These are phyloP conservation scores for Pyrenochaeta sp. DNA, from an alignment of 2,329 filamentous ascomycete genomes.

Conservation along the genomic window DNA sequence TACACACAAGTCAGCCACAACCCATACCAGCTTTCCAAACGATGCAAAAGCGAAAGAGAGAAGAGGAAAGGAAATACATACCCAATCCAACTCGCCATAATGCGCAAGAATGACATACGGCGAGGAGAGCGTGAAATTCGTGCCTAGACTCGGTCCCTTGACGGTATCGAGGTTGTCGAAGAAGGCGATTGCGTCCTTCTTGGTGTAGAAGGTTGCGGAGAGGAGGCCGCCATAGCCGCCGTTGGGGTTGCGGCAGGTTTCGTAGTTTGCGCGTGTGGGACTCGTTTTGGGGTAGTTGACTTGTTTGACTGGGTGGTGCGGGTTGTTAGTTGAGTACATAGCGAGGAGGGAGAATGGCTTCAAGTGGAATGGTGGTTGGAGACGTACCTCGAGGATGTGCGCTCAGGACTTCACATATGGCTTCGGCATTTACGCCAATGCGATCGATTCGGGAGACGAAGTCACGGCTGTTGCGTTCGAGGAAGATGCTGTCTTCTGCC, in stretches of 20 bases:
- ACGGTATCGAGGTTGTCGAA: slow-evolving; percentile 86
- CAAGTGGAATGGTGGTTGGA: neutral
- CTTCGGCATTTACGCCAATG: slow-evolving; percentile 85
- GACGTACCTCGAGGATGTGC: slow-evolving; percentile 60
- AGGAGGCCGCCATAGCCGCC: slow-evolving; percentile 92
- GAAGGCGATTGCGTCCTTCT: slow-evolving; percentile 76
- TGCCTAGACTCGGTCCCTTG: slow-evolving; percentile 93
- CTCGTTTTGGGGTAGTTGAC: slow-evolving; percentile 89
- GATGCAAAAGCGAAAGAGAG: too few relatives aligned
- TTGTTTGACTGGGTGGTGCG: slow-evolving; percentile 65
- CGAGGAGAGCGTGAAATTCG: slow-evolving; percentile 92
- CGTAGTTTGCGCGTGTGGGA: slow-evolving; percentile 74
- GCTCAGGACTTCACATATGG: slow-evolving; percentile 75
- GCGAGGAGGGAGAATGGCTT: slow-evolving; percentile 18
- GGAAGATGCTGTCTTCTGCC: slow-evolving; percentile 91
- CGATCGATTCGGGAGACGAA: slow-evolving; percentile 83
- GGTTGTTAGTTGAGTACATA: too few relatives aligned
- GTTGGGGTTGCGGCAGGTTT: slow-evolving; percentile 73
- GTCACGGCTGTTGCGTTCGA: slow-evolving; percentile 95
- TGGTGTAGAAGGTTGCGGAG: slow-evolving; percentile 79
- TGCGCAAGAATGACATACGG: slow-evolving; percentile 93
- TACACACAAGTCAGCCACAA: slow-evolving; percentile 33
- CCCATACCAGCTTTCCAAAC: neutral
- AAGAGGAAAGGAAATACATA: too few relatives aligned
- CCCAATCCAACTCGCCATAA: slow-evolving; percentile 91